These are phyloP conservation scores for Arthroderma sp. DNA, from an alignment of 2,329 filamentous ascomycete species.

Conservation along the genomic window DNA sequence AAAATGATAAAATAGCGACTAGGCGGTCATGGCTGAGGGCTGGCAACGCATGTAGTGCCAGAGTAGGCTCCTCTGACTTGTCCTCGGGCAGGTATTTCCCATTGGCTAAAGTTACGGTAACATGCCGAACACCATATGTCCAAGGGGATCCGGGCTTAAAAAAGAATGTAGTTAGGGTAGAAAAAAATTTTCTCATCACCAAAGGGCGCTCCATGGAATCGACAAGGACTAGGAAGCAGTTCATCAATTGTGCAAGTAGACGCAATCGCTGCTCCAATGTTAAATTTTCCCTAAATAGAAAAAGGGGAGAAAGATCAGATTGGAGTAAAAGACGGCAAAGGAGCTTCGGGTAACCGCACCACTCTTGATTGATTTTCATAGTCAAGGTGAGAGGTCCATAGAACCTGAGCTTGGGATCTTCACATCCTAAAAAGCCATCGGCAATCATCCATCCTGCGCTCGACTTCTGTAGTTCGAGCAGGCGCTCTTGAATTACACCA, in stretches of 20 bases:
- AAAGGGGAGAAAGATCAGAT: not conserved
- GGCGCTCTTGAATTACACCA: constrained; percentile 53
- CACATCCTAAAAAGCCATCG: constrained; percentile 56
- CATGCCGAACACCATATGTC: constrained; percentile 26
- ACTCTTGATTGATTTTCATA: constrained; percentile 88
- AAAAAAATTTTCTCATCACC: constrained; percentile 37
- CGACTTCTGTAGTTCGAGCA: constrained; percentile 69
- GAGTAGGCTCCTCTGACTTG: constrained; percentile 21
- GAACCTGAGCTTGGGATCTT: constrained; percentile 69
- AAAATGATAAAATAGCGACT: constrained; percentile 29
- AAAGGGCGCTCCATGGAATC: constrained; percentile 28
- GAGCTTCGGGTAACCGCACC: constrained; percentile 36
- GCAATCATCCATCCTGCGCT: constrained; percentile 76
- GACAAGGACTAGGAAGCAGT: constrained; percentile 33
- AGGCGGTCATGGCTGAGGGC: constrained; percentile 27
- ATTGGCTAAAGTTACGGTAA: constrained; percentile 30
- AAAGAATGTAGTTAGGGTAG: constrained; percentile 35
- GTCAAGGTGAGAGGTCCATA: constrained; percentile 88
- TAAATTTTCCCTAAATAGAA: constrained; percentile 25
- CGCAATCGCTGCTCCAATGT: constrained; percentile 21
- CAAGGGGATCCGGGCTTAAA: constrained; percentile 30
- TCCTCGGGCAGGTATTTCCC: constrained; percentile 28
- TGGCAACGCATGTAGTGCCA: constrained; percentile 25
- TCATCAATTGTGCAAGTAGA: constrained; percentile 32
- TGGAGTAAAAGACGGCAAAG: not conserved